Evolutionary conservation across 306 rosid genomes (phyloP), one percentile per base, ranked within the genome.

Genomic region (Parietaria judaica): DNA sequence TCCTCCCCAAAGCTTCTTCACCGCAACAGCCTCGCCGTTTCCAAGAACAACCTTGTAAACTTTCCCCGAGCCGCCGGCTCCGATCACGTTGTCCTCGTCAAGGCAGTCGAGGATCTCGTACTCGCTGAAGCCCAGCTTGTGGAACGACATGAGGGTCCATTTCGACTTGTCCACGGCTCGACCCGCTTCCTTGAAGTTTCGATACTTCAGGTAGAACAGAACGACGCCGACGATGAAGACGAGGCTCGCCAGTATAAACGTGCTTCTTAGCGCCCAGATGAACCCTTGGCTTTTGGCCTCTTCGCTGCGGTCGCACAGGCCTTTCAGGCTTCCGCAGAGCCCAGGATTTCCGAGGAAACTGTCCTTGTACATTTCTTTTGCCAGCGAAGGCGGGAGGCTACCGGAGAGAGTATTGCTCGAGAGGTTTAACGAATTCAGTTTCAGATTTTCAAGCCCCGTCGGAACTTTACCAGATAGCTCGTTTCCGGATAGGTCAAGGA

Each of bases 121-220:
- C 71, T 92, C 92, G 49, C 82, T 70, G n/a, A 92, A 92, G 60
- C 88, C 88, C 74, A 92, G 73, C 72, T 92, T 92, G 70, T 92
- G 98, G 67, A 92, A 92, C n/a, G 98, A 92, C 88, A 84, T 84
- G 76, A 92, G 43, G 0, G 88, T 92, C 96, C 95, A 92, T 73
- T 78, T 88, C 0, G 95, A 82, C 50, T 82, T 80, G 81, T 81
- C 89, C n/a, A 71, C 68, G n/a, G 84, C 70, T 51, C 79, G 74
- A 45, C 52, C 72, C 1, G 82, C 74, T 51, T 37, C 70, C 66
- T 79, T 79, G 68, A 80, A 83, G 52, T 69, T 79, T 73, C 57
- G 79, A 70, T 88, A 88, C 81, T 76, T 86, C 55, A 82, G 66
- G 76, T 75, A 89, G 72, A 92, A 84, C 85, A 88, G 82, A 41